phyloP scores from a whole-genome alignment of 768 basidiomycete genomes.

The Trametes punicea region DNA sequence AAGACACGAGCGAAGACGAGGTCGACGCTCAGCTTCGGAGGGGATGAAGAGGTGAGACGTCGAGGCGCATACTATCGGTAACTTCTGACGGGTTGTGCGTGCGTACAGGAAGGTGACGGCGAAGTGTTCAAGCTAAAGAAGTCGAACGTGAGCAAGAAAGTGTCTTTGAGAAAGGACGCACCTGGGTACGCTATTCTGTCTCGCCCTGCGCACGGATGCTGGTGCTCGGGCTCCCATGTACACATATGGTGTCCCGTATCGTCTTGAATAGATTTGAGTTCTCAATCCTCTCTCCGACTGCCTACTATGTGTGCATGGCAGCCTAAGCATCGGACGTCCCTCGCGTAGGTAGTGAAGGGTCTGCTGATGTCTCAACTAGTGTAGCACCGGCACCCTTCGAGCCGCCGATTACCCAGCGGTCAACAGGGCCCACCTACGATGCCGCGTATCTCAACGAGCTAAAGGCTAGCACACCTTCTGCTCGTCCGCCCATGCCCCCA shows the following conservation, averaged over 20 bases:
- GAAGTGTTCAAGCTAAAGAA: conserved; percentile 80
- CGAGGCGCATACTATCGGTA: background rate
- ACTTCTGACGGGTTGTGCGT: conserved; percentile 32
- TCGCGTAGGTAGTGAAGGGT: background rate
- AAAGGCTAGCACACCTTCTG: conserved; percentile 69
- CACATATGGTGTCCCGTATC: background rate
- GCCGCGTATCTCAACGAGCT: conserved; percentile 71
- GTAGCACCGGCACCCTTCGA: conserved; percentile 45
- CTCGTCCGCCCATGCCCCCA: conserved; percentile 40
- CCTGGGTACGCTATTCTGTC: conserved; percentile 4
- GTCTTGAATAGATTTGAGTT: background rate
- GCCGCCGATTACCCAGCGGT: conserved; percentile 43
- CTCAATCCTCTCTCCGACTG: background rate
- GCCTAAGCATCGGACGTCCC: background rate
- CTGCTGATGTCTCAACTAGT: background rate
- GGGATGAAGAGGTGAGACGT: conserved; percentile 53
- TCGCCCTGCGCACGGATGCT: background rate
- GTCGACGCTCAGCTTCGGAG: conserved; percentile 77
- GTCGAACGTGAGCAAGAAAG: conserved; percentile 67
- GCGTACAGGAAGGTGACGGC: conserved; percentile 49
- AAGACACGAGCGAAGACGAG: conserved; percentile 62
- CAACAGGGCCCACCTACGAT: conserved; percentile 62
- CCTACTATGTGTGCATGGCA: conserved; percentile 14
- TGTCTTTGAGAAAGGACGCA: conserved; percentile 48
- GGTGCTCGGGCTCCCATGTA: conserved; percentile 17